phyloP scores from a whole-genome alignment of 164 flowering plant genomes.

The Macadamia tetraphylla region DNA sequence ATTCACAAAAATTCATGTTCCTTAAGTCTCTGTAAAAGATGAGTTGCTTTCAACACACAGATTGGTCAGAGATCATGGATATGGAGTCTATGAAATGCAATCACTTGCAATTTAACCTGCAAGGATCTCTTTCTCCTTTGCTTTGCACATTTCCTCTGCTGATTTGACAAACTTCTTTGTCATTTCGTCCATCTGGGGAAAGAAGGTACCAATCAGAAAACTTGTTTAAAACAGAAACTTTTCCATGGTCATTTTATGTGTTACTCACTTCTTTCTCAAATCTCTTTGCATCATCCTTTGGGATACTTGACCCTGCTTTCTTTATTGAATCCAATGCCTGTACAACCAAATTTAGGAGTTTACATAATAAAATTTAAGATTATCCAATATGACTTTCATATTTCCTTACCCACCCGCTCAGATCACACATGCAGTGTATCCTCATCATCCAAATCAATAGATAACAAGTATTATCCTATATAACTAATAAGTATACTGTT shows the following conservation, averaged over 20 bases:
- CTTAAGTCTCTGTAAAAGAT: too few species aligned
- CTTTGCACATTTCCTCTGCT: slow-evolving; percentile 89
- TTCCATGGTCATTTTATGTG: not conserved
- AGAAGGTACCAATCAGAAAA: slow-evolving; percentile 2
- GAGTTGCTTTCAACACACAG: too few species aligned
- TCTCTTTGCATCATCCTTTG: slow-evolving; percentile 66
- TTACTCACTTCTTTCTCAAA: slow-evolving; percentile 84
- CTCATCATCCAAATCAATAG: not conserved
- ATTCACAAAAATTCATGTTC: too few species aligned
- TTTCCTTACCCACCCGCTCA: not conserved
- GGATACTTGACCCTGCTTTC: slow-evolving; percentile 58
- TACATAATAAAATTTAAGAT: not conserved
- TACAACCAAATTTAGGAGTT: slow-evolving; percentile 8
- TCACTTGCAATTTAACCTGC: too few species aligned
- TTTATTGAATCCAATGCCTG: slow-evolving; percentile 84
- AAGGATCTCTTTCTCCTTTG: slow-evolving; percentile 88
- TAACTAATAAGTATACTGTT: not conserved
- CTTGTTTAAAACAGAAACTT: not conserved
- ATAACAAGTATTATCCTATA: not conserved
- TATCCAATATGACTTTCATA: not conserved
- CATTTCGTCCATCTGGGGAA: slow-evolving; percentile 71
- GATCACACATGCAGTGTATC: not conserved
- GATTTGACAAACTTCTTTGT: slow-evolving; percentile 80
- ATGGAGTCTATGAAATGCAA: too few species aligned
- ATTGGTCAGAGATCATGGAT: too few species aligned